Evolutionary conservation across 768 basidiomycete species (phyloP).

Genomic region (Macrolepiota albuminosa): DNA sequence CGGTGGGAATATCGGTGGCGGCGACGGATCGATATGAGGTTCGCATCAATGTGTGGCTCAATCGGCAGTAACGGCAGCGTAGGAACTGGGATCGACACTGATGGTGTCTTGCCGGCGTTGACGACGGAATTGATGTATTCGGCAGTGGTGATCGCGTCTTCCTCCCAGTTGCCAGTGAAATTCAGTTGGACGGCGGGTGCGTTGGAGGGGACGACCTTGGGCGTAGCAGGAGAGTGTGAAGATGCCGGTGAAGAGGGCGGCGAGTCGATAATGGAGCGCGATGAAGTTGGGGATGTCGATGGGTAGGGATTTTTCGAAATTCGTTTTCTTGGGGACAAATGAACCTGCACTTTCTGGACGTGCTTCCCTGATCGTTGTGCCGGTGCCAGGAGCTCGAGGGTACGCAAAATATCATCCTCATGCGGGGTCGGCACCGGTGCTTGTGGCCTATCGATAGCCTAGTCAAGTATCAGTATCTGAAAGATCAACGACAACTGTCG

Average conservation of each 20-base stretch:
- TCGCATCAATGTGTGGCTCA: not conserved
- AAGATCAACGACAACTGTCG: not conserved
- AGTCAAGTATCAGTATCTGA: not conserved
- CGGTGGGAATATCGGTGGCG: not conserved
- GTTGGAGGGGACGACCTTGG: not conserved
- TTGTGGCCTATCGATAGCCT: not conserved
- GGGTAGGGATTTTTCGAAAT: not conserved
- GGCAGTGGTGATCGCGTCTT: slow-evolving; percentile 6
- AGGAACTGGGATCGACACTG: not conserved
- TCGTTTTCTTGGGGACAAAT: not conserved
- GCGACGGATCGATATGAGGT: not conserved
- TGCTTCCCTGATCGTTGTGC: not conserved
- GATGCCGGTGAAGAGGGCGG: not conserved
- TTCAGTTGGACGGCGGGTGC: not conserved
- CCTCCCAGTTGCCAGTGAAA: slow-evolving; percentile 15
- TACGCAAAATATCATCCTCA: not conserved
- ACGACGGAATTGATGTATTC: not conserved
- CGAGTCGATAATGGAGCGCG: not conserved
- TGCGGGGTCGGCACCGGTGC: not conserved
- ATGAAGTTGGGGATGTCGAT: not conserved
- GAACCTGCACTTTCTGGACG: not conserved
- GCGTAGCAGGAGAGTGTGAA: not conserved
- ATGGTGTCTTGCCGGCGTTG: not conserved
- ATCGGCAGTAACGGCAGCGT: not conserved
- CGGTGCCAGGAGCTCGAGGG: not conserved